Evolutionary conservation across 495 filamentous ascomycete genomes (phyloP).

Genomic region (Sabuloglossum arenarium): DNA sequence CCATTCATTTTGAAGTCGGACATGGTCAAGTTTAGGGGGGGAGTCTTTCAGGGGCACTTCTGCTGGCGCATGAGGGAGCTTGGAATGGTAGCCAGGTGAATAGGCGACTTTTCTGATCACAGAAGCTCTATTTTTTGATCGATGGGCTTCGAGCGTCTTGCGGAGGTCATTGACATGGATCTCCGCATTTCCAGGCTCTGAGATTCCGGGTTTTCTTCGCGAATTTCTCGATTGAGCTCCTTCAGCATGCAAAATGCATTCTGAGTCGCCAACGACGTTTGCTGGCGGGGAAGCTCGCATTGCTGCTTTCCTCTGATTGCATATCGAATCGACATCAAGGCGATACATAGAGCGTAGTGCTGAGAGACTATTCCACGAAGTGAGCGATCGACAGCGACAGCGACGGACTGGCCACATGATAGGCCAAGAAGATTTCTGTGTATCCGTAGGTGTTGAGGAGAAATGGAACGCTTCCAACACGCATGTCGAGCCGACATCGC

Average conservation of each 20-base stretch:
- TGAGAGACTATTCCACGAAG: background rate
- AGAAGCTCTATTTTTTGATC: slow-evolving; percentile 23
- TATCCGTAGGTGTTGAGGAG: background rate
- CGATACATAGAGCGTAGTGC: background rate
- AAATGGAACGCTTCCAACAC: too few species aligned
- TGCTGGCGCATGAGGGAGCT: too few species aligned
- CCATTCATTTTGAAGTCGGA: background rate
- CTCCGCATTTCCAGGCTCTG: slow-evolving; percentile 4
- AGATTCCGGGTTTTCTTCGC: background rate
- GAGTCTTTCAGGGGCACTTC: too few species aligned
- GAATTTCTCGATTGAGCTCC: background rate
- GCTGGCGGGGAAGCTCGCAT: background rate
- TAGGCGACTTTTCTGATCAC: slow-evolving; percentile 24
- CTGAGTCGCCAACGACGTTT: background rate
- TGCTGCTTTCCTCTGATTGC: background rate
- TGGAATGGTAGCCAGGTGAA: too few species aligned
- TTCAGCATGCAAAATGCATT: background rate
- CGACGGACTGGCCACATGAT: background rate
- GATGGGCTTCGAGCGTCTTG: slow-evolving; percentile 31
- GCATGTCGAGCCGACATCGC: background rate
- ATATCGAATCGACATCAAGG: too few species aligned
- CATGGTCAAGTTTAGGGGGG: background rate
- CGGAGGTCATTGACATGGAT: slow-evolving; percentile 13
- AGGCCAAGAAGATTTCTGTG: too few species aligned
- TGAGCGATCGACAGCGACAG: background rate